Evolutionary conservation across 768 basidiomycete species (phyloP), one percentile per base, ranked within the genome.

Genomic region (Suillus cothurnatus): DNA sequence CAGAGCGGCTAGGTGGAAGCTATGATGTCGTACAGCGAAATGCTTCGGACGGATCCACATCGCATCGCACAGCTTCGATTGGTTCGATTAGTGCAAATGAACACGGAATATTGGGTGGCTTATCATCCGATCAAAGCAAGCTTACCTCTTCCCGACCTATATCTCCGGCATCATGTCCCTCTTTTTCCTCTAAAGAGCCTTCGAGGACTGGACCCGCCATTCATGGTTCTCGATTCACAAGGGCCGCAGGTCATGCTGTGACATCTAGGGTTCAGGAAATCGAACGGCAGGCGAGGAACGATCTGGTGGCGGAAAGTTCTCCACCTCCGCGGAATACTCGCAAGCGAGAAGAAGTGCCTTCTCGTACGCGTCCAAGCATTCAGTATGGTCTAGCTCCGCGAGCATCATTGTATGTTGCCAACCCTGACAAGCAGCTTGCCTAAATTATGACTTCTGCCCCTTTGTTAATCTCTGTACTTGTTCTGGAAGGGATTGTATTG

Each of bases 21-120:
- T 87, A 92, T 83, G 88, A 91, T 76, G 88, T 94, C 52, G 83
- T 88, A 41, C 88, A 92, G 76, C 79, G 84, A 39, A 70, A 73
- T 45, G 74, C 69, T 9, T 75, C 75, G 14, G 75, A 77, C 55
- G 71, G 66, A 57, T 76, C 76, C 31, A 61, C 64, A 38, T 73
- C 69, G 28, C 62, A 68, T 26, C 68, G 73, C n/a, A 68, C 64
- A 39, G 66, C 67, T 9, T 76, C 73, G 66, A 67, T 69, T 66
- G 68, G 67, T 65, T 74, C 71, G 55, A 67, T 67, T 62, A 72
- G 71, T 60, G 67, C 69, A 59, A 69, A 64, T 64, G 70, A 71
- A 38, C 70, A 62, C 34, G 68, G 64, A 39, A 56, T 71, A 58
- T 60, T 70, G 49, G 60, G 39, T 45, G 49, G 58, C 43, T 63